These are phyloP conservation scores for Daldinia caldariorum DNA, from an alignment of 495 filamentous ascomycete species.

Conservation along the genomic window DNA sequence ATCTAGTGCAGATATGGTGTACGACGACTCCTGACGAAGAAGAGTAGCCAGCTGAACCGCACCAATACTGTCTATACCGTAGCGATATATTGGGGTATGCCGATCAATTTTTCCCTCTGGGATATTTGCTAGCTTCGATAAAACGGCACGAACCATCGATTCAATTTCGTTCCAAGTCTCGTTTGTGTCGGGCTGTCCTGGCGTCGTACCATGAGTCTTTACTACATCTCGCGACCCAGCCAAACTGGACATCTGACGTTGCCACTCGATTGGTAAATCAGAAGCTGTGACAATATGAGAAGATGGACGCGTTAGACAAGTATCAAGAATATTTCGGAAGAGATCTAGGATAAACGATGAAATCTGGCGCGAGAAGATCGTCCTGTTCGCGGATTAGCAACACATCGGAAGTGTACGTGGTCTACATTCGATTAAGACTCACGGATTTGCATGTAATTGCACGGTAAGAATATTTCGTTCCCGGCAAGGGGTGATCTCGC, in stretches of 20 bases:
- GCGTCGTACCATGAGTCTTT: conserved; percentile 55
- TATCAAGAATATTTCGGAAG: conserved; percentile 57
- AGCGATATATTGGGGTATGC: conserved; percentile 75
- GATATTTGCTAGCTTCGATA: conserved; percentile 64
- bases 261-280: conserved; percentile 29
- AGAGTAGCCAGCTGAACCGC: conserved; percentile 78
- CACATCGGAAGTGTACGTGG: not conserved
- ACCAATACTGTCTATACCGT: conserved; percentile 89
- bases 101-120: conserved; percentile 65
- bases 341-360: conserved; percentile 57
- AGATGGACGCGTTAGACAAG: conserved; percentile 47
- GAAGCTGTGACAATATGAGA: conserved; percentile 38
- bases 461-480: conserved; percentile 56
- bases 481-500: conserved; percentile 67
- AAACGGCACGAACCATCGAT: conserved; percentile 60
- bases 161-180: conserved; percentile 62
- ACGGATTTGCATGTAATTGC: conserved; percentile 58
- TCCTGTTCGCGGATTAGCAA: conserved; percentile 42
- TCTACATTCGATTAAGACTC: conserved; percentile 32
- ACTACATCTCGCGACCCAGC: conserved; percentile 4
- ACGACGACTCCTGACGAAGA: conserved; percentile 66
- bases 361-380: conserved; percentile 54
- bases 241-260: conserved; percentile 26
- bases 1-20: conserved; percentile 69
- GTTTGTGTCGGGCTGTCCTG: too few relatives aligned